Evolutionary conservation across 2,329 filamentous ascomycete genomes (phyloP).

Genomic region (Alternaria infectoria): DNA sequence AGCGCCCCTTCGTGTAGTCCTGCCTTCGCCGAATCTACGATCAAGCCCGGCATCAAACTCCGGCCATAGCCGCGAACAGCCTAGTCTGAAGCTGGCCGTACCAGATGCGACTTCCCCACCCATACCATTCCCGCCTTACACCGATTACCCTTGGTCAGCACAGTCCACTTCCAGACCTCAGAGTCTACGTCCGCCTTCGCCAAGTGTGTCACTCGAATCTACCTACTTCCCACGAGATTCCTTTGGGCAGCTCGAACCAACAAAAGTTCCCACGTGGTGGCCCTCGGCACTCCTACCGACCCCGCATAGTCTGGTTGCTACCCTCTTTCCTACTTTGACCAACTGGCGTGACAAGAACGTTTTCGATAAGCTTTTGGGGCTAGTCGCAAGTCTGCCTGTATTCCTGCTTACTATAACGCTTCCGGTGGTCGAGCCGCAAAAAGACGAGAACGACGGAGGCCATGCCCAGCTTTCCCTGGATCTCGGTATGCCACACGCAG

Average conservation of each 20-base stretch:
- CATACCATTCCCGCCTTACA: constrained; percentile 72
- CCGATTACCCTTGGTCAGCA: constrained; percentile 59
- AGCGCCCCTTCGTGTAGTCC: constrained; percentile 22
- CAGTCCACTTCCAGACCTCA: constrained; percentile 55
- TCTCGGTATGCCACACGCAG: constrained; percentile 38
- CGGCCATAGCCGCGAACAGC: constrained; percentile 32
- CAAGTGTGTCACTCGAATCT: constrained; percentile 58
- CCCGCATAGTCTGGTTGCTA: constrained; percentile 72
- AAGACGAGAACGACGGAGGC: constrained; percentile 45
- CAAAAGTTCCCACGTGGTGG: constrained; percentile 73
- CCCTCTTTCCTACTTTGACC: constrained; percentile 85
- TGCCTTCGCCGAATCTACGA: constrained; percentile 27
- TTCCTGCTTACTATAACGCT: constrained; percentile 88
- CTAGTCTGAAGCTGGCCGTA: constrained; percentile 51
- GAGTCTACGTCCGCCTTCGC: constrained; percentile 63
- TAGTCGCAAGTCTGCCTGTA: constrained; percentile 87
- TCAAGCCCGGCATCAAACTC: constrained; percentile 38
- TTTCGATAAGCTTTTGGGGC: constrained; percentile 82
- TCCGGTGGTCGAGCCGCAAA: constrained; percentile 81
- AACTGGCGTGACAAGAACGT: constrained; percentile 81
- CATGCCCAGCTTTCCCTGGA: constrained; percentile 31
- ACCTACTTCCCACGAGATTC: constrained; percentile 55
- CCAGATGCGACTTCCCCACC: constrained; percentile 52
- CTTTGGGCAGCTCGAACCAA: constrained; percentile 47
- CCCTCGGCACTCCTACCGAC: constrained; percentile 75